Evolutionary conservation across 2,329 filamentous ascomycete genomes (phyloP), one percentile per base, ranked within the genome.

Genomic region (Colletotrichum tropicale): DNA sequence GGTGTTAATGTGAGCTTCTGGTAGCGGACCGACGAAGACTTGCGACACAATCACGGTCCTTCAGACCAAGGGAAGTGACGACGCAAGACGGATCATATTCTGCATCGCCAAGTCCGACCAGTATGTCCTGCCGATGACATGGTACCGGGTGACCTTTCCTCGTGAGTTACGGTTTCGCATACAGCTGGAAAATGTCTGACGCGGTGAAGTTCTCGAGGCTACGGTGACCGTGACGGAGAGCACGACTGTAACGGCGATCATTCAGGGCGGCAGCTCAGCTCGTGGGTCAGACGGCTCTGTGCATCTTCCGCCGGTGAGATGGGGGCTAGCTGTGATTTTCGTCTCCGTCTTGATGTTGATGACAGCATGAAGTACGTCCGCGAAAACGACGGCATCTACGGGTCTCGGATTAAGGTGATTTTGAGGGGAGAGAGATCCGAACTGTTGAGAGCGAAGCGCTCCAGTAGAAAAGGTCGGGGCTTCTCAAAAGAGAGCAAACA

Each of bases 21-120:
- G 9, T 15, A 72, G 73, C 9, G 64, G 56, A 2, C 43, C 70
- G 43, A 64, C 24, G 8, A 73, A 61, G 18, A 73, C 70, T 5
- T 73, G 73, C 43, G 64, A 75, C 3, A 75, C 69, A 1, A 38
- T 73, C 32, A 75, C 70, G 7, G 32, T 75, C 64, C 24, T 73
- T 3, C 62, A 67, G 21, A 36, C 64, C 1, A 26, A 21, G 12
- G 64, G 32, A 9, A 73, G 70, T 56, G 21, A 48, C 56, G 73
- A 73, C 34, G 70, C 64, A 28, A 32, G 64, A 38, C 38, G 69
- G 13, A 73, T 73, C 38, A 52, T 72, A 9, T 72, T 75, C 10
- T 65, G 69, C 13, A 72, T 68, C 48, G 56, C 73, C n/a, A 30
- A 56, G 21, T 68, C 69, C 18, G 55, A 58, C 38, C n/a, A 43